Evolutionary conservation across 345 rosid species (phyloP).

Genomic region (Heritiera littoralis): DNA sequence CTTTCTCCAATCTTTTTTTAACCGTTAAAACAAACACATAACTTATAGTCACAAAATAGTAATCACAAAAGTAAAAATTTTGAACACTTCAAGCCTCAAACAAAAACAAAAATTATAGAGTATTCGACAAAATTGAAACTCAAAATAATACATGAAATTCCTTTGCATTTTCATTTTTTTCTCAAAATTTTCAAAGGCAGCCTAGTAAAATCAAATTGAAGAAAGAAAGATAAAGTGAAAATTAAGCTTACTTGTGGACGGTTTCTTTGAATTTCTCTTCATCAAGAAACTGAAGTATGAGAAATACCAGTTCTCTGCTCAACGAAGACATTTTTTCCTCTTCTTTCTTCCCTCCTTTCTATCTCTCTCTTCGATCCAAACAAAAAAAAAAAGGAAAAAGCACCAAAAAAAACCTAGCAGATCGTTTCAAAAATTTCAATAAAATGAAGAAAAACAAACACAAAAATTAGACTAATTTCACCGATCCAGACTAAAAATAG

Average conservation of each 20-base stretch:
- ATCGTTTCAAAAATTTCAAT: background rate
- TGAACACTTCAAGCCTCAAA: background rate
- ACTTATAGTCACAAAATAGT: background rate
- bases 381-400: background rate
- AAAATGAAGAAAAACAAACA: background rate
- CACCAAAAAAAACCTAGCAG: background rate
- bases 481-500: background rate
- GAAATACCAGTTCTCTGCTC: constrained; percentile 23
- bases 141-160: background rate
- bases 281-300: constrained; percentile 25
- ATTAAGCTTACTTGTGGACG: constrained; percentile 16
- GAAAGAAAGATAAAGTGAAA: background rate
- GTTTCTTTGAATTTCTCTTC: constrained; percentile 24
- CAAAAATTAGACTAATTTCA: background rate
- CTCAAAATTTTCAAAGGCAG: background rate
- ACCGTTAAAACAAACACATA: background rate
- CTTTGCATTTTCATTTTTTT: background rate
- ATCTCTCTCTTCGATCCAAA: constrained; percentile 9
- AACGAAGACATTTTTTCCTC: constrained; percentile 13
- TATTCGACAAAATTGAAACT: background rate
- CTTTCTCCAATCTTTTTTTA: constrained; percentile 42
- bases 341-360: background rate
- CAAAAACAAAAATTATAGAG: background rate
- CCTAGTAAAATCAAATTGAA: background rate
- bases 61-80: background rate